Conservation (phyloP, 179 eudicot species). For the Silene vulgaris region DNA sequence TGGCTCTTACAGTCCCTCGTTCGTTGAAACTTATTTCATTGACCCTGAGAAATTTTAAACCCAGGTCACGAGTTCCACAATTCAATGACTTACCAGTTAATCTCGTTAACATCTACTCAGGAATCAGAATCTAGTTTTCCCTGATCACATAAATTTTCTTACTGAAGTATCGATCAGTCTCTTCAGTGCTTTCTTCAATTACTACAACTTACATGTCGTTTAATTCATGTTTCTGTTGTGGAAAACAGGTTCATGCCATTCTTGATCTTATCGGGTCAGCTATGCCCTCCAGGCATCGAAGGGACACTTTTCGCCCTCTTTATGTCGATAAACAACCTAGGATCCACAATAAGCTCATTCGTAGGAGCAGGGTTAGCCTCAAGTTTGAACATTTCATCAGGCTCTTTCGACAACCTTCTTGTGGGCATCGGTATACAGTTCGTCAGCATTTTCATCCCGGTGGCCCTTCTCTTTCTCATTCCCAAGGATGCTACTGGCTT, state of each 20-base stretch:
- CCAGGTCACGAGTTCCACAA: too few species aligned
- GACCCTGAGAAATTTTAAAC: too few species aligned
- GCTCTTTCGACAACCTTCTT: conserved; percentile 78
- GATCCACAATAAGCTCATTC: conserved; percentile 67
- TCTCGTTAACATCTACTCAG: too few species aligned
- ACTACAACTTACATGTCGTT: background rate
- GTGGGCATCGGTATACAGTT: conserved; percentile 57
- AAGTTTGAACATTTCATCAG: conserved; percentile 69
- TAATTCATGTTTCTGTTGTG: background rate
- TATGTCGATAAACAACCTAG: conserved; percentile 93
- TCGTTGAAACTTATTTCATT: too few species aligned
- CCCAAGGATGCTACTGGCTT: conserved; percentile 88
- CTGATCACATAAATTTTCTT: background rate
- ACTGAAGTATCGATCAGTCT: background rate
- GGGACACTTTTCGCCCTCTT: conserved; percentile 97
- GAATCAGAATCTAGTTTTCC: background rate
- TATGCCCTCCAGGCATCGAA: conserved; percentile 98
- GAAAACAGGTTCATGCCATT: conserved; percentile 93
- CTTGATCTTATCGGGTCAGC: conserved; percentile 85
- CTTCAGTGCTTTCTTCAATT: background rate
- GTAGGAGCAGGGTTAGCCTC: conserved; percentile 83
- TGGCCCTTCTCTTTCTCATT: conserved; percentile 68
- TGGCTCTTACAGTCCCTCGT: too few species aligned
- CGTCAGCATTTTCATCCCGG: conserved; percentile 62
- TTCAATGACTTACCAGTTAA: too few species aligned